A percentile compares a stretch with the other conserved stretches of the same genome.
These are phyloP conservation scores for Persicaria tinctoria DNA, from an alignment of 148 eudicot species.

Conservation along the genomic window DNA sequence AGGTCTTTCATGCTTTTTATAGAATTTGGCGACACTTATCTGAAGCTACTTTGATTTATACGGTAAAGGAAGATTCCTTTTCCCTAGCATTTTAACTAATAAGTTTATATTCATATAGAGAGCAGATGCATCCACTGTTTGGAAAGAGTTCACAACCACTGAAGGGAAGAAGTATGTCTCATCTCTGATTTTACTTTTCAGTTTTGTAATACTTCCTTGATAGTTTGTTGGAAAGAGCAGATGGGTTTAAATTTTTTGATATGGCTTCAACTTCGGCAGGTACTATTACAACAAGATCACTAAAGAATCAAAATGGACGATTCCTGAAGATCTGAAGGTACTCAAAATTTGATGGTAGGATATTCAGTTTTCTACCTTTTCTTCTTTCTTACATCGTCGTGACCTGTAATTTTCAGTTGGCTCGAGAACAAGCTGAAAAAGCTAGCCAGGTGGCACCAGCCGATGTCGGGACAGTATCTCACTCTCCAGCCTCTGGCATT, in stretches of 20 bases:
- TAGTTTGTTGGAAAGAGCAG: not conserved
- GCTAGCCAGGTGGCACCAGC: slow-evolving; percentile 34
- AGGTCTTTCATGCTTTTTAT: not conserved
- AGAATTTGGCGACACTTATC: not conserved
- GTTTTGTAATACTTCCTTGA: not conserved
- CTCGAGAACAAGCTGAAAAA: slow-evolving; percentile 82
- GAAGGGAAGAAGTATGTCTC: slow-evolving; percentile 78
- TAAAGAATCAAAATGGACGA: slow-evolving; percentile 91
- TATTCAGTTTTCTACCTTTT: not conserved
- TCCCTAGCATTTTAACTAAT: slow-evolving; percentile 13
- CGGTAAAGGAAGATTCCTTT: not conserved
- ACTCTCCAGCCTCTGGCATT: slow-evolving; percentile 24
- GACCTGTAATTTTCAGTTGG: slow-evolving; percentile 40
- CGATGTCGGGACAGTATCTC: slow-evolving; percentile 25
- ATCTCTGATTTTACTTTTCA: slow-evolving; percentile 2
- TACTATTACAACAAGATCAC: slow-evolving; percentile 89
- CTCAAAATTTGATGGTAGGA: not conserved
- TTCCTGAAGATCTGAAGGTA: slow-evolving; percentile 96
- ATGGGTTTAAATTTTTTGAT: not conserved
- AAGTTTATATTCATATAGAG: slow-evolving; percentile 43
- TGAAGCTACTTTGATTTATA: not conserved
- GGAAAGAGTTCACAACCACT: slow-evolving; percentile 92
- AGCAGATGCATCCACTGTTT: slow-evolving; percentile 95
- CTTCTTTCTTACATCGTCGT: not conserved
- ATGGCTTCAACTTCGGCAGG: slow-evolving; percentile 32